Conservation (phyloP, 257 asterid species). For the Apocynum venetum region DNA sequence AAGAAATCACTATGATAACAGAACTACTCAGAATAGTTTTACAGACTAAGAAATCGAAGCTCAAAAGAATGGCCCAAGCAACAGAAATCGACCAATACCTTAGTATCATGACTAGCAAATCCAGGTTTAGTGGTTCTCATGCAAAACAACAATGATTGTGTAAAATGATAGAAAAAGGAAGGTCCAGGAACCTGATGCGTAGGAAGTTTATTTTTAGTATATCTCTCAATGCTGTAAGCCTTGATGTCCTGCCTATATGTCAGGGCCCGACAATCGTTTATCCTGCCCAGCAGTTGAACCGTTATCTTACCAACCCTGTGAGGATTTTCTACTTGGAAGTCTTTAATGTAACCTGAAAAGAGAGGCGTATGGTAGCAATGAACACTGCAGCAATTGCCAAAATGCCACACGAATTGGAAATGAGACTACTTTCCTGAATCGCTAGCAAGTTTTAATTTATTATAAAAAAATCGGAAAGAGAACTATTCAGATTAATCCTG, state of each 20-base stretch:
- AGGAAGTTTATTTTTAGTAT: constrained; percentile 69
- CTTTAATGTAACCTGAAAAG: constrained; percentile 74
- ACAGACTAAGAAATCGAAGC: not conserved
- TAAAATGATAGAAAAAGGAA: constrained; percentile 14
- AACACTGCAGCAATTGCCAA: not conserved
- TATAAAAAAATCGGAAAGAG: not conserved
- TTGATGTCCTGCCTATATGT: constrained; percentile 79
- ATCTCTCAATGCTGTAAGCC: constrained; percentile 49
- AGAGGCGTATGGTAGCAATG: not conserved
- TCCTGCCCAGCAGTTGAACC: constrained; percentile 87
- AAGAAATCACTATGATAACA: not conserved
- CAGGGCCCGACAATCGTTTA: constrained; percentile 81
- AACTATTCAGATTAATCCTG: too few relatives aligned
- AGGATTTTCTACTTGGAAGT: constrained; percentile 69
- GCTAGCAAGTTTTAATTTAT: not conserved
- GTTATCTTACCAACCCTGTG: constrained; percentile 78
- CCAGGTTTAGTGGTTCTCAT: not conserved
- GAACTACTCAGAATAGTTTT: not conserved
- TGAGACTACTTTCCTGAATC: not conserved
- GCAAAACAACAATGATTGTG: not conserved
- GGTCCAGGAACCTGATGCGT: constrained; percentile 64
- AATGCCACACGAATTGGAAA: not conserved
- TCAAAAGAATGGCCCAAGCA: not conserved
- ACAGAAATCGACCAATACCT: not conserved
- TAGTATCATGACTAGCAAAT: not conserved